Evolutionary conservation across 345 rosid genomes (phyloP), one percentile per base, ranked within the genome.

Genomic region (Anastatica hierochuntica): DNA sequence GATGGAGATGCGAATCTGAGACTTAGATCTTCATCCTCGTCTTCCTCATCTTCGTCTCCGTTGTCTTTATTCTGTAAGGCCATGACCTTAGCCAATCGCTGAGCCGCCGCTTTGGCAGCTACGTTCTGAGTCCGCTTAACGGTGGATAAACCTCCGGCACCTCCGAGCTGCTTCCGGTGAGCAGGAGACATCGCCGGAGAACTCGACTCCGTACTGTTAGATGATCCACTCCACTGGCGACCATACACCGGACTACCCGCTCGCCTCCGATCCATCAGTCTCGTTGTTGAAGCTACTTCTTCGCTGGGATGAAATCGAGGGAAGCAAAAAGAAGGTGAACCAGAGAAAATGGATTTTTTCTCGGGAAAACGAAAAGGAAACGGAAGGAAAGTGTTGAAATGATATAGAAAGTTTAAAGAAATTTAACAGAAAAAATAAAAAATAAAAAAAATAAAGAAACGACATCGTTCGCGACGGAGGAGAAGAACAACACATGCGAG

Each of bases 61-160:
- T 85, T 88, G n/a, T 78, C 84, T 2, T 86, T 81, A 49, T 82
- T 71, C 72, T 85, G 95, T 26, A 94, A 77, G 44, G 97, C 99
- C 99, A 88, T 94, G 37, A 88, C 97, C 67, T 81, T 78, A 74
- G 99, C 97, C 2, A 94, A 76, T 31, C 97, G 80, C 62, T 73
- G 94, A 0, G 99, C 99, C 6, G 99, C 99, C 4, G 95, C 97
- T 77, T 88, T 88, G 7, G 99, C 90, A 38, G 99, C 97, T 7
- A 85, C 85, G 77, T 92, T 88, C 56, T 88, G 99, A n/a, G 88
- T 73, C 35, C 94, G 87, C 66, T 88, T 94, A 63, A 83, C 69
- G 31, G 90, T 81, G 27, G 97, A 88, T 47, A 74, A 54, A 24
- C 83, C 82, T 14, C 76, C 72, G 11, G 53, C 51, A 14, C 77